Conservation (phyloP, 371 early-diverging fungal genomes). For the Mortierella sp. region DNA sequence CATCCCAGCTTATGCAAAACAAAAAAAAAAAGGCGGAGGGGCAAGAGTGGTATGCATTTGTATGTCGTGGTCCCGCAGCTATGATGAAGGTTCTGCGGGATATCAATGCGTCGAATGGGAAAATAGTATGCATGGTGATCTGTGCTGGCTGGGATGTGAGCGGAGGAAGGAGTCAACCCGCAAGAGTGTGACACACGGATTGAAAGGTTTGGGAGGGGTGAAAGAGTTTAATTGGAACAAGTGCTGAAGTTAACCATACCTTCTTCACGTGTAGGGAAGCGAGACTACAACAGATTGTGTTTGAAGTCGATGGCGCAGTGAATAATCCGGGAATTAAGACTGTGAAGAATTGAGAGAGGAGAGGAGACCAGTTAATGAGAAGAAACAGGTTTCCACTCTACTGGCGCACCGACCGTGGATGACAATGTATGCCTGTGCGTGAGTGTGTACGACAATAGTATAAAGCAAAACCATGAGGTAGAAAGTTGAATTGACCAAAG, state of each 20-base stretch:
- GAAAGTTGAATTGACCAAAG: not conserved
- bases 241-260: not conserved
- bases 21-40: slow-evolving; percentile 2
- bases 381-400: not conserved
- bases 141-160: not conserved
- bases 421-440: not conserved
- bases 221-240: not conserved
- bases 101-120: slow-evolving; percentile 2
- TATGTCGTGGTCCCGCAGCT: not conserved
- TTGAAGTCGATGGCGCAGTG: not conserved
- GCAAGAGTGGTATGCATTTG: not conserved
- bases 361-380: not conserved
- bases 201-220: too few species aligned
- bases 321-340: not conserved
- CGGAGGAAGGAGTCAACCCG: not conserved
- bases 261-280: not conserved
- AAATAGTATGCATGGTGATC: slow-evolving; percentile 5
- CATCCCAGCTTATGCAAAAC: not conserved
- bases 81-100: slow-evolving; percentile 1
- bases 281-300: not conserved
- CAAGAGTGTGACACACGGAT: too few species aligned
- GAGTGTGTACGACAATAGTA: not conserved
- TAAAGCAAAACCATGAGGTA: not conserved
- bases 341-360: not conserved
- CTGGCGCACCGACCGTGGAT: not conserved